Base-by-base conservation (phyloP, 1,284 basidiomycete genomes). In the Leccinum pachyderme region DNA sequence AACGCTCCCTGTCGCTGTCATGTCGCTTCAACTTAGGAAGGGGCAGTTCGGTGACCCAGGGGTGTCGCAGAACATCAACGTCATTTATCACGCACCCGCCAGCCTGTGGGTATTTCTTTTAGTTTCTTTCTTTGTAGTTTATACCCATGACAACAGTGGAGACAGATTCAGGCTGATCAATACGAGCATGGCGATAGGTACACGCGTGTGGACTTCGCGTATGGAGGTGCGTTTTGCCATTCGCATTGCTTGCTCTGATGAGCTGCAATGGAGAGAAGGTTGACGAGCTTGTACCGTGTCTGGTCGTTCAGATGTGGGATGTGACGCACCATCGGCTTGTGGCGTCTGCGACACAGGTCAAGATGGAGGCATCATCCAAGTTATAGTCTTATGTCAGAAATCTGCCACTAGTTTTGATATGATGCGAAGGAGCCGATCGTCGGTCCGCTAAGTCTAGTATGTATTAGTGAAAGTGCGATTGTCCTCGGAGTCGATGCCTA, bases 41-140 rank as follows among this genome's bases (percentile, higher is more conserved):
- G 61, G 63, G 6, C 68, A 62, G 2, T 52, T 33, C 7, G 70
- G 68, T 11, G 4, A 35, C 62, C 2, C 4, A 4, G 63, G 69
- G 7, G 62, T 69, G 5, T 82, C 82, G 1, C 80, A 81, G 60
- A 75, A 73, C 9, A 69, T 84, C 32, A 77, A 78, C 48, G 64
- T 77, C 37, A 68, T 78, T 39, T 84, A 77, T 57, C 82, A 83
- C 60, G 80, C 82, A 1, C 82, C 82, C 5, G 80, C 81, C 5
- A 63, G 58, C 35, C 27, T 74, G 82, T 77, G 61, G 56, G 80
- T 73, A 5, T 55, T n/a, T 44, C 13, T 28, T 37, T 5, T 18
- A 29, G n/a, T 7, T 29, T 1, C 29, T 43, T n/a, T 33, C 43
- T 27, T 15, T 25, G 18, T 33, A 6, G 13, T 49, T 41, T 37